Percentiles rank a stretch among this genome's conserved stretches.
These are phyloP conservation scores for Pseudognaphalium luteoalbum DNA, from an alignment of 129 eudicot genomes.

Conservation along the genomic window DNA sequence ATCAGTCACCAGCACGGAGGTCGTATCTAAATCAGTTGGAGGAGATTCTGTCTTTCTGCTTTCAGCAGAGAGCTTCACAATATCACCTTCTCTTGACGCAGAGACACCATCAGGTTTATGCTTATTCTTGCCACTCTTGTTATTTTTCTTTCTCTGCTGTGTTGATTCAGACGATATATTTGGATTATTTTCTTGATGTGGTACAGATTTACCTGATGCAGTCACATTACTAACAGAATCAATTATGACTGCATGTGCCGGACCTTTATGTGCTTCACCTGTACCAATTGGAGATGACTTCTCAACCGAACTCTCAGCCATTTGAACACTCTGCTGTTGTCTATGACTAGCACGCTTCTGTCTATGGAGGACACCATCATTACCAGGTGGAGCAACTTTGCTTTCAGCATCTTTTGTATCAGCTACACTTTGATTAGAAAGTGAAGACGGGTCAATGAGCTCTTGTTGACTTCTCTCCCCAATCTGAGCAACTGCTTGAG, in stretches of 20 bases:
- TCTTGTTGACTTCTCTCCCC: conserved; percentile 31
- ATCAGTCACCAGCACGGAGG: conserved; percentile 37
- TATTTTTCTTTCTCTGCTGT: conserved; percentile 46
- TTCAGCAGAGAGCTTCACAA: conserved; percentile 34
- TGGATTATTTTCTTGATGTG: conserved; percentile 23
- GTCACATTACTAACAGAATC: conserved; percentile 23
- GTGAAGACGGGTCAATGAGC: conserved; percentile 29
- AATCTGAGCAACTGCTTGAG: conserved; percentile 33
- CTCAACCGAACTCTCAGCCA: conserved; percentile 37
- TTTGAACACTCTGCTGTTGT: conserved; percentile 49
- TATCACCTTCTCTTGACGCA: conserved; percentile 30
- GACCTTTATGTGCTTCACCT: conserved; percentile 31
- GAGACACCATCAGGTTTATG: conserved; percentile 53
- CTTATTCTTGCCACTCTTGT: conserved; percentile 55
- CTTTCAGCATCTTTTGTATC: conserved; percentile 32
- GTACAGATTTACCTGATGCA: conserved; percentile 34
- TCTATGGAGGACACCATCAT: conserved; percentile 47
- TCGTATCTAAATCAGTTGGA: conserved; percentile 28
- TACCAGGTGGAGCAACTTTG: conserved; percentile 38
- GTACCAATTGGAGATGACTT: conserved; percentile 33
- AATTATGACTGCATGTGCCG: conserved; percentile 11
- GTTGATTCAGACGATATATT: conserved; percentile 36
- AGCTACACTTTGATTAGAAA: conserved; percentile 32
- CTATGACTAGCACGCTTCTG: conserved; percentile 53
- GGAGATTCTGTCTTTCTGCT: conserved; percentile 38